Evolutionary conservation across 768 basidiomycete species (phyloP).

Genomic region (Tricholoma hemisulphureum): DNA sequence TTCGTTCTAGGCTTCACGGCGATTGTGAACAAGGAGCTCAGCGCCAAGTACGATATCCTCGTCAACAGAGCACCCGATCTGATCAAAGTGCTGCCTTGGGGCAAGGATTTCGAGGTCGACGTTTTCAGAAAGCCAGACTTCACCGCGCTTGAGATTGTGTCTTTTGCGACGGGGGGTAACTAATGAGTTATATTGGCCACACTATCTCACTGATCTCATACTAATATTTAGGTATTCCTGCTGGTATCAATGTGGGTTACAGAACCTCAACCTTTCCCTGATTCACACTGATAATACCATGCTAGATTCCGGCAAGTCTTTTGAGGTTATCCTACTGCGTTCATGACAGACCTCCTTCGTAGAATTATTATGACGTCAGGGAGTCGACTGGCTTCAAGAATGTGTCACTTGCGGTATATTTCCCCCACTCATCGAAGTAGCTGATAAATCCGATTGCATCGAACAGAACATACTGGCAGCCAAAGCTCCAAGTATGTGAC

Average conservation of each 20-base stretch:
- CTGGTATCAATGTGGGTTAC: conserved; percentile 72
- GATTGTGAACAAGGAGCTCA: conserved; percentile 81
- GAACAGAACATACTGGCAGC: conserved; percentile 78
- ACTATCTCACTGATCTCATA: not conserved
- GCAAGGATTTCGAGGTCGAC: conserved; percentile 62
- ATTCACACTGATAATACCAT: not conserved
- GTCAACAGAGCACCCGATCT: conserved; percentile 76
- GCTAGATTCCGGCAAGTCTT: conserved; percentile 59
- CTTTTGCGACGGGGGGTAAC: conserved; percentile 80
- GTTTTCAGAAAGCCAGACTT: conserved; percentile 86
- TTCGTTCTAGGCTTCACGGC: conserved; percentile 72
- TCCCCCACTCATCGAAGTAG: not conserved
- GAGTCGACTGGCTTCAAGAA: conserved; percentile 87
- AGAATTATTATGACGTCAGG: conserved; percentile 84
- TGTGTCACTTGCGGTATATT: conserved; percentile 71
- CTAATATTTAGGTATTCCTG: conserved; percentile 63
- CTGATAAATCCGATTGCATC: not conserved
- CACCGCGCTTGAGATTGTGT: conserved; percentile 78
- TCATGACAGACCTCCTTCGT: not conserved
- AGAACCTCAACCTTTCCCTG: not conserved
- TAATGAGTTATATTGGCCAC: not conserved
- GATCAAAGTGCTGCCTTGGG: conserved; percentile 85
- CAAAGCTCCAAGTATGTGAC: conserved; percentile 70
- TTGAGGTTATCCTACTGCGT: not conserved
- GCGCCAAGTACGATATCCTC: conserved; percentile 76